Evolutionary conservation across 148 eudicot genomes (phyloP), one percentile per base, ranked within the genome.

Genomic region (Beta vulgaris): DNA sequence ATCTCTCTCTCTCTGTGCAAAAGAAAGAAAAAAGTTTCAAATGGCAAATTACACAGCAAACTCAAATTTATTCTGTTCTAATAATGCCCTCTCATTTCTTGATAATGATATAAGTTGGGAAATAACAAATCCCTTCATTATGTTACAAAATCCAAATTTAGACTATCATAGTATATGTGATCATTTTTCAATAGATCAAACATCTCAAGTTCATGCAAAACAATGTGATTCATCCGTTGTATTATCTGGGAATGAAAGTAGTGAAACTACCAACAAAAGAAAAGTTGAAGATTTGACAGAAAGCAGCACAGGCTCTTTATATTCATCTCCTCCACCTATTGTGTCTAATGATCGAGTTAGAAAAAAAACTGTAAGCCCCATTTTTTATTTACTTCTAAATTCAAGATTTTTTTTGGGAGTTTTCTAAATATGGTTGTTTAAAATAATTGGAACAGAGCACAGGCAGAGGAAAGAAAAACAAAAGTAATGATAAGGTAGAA

Each of bases 61-160:
- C 55, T 35, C 79, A 34, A 81, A 77, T 40, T 68, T 51, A 4
- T 83, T 51, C 32, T 80, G 67, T 35, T 72, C 65, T 3, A 35
- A 32, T 25, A 29, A 55, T 31, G 46, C 80, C 39, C 70, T 72
- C 54, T 76, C 88, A 43, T 78, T 66, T 76, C 65, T 75, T 16
- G 87, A 81, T 51, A 65, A 77, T 72, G 92, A 90, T 78, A 77
- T 81, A 68, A 86, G 63, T 83, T 82, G 84, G 84, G 93, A 90
- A 4, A 28, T 83, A 4, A 40, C 77, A 81, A 84, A 76, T 63
- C 79, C 78, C 21, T 16, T 83, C 64, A 71, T 63, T 49, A 49
- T 59, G 2, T 15, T 59, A 25, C 78, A 83, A 25, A 76, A 42
- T 42, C 73, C 84, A 42, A 74, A 46, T 62, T 72, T 77, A 36